Evolutionary conservation across 2,329 filamentous ascomycete genomes (phyloP).

Genomic region (Fusarium denticulatum): DNA sequence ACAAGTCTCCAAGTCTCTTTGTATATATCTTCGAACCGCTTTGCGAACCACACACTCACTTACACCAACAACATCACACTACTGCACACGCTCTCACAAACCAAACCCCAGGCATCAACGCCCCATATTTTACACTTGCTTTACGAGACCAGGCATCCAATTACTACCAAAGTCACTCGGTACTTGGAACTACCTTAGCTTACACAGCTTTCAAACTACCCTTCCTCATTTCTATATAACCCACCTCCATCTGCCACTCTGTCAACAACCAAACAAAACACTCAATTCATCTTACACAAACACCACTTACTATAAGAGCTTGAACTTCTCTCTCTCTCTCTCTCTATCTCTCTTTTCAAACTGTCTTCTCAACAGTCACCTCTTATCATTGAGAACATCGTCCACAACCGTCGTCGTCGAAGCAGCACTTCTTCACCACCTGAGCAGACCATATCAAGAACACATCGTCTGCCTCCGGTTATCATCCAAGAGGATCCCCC

Average conservation of each 20-base stretch:
- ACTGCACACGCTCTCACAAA: constrained; percentile 7
- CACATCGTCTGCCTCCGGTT: constrained; percentile 25
- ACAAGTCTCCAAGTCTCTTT: background rate
- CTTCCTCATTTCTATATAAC: constrained; percentile 38
- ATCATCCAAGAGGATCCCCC: constrained; percentile 38
- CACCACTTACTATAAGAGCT: constrained; percentile 6
- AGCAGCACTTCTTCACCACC: constrained; percentile 19
- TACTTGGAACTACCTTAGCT: constrained; percentile 18
- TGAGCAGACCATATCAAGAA: constrained; percentile 24
- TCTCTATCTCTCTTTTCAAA: constrained; percentile 13
- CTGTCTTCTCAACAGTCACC: constrained; percentile 32
- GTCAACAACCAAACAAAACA: constrained; percentile 23
- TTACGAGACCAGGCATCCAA: constrained; percentile 34
- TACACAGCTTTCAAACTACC: constrained; percentile 31
- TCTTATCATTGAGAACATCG: constrained; percentile 36
- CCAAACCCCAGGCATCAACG: constrained; percentile 35
- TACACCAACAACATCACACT: constrained; percentile 3
- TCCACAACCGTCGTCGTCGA: constrained; percentile 30
- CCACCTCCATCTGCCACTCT: constrained; percentile 28
- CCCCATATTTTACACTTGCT: constrained; percentile 32
- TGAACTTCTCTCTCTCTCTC: background rate
- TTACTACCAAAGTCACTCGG: background rate
- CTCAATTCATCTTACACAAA: constrained; percentile 26
- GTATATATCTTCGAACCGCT: constrained; percentile 37
- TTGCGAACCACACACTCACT: constrained; percentile 25